phyloP scores from a whole-genome alignment of 2,329 filamentous ascomycete genomes.

The Fusarium pseudograminearum region DNA sequence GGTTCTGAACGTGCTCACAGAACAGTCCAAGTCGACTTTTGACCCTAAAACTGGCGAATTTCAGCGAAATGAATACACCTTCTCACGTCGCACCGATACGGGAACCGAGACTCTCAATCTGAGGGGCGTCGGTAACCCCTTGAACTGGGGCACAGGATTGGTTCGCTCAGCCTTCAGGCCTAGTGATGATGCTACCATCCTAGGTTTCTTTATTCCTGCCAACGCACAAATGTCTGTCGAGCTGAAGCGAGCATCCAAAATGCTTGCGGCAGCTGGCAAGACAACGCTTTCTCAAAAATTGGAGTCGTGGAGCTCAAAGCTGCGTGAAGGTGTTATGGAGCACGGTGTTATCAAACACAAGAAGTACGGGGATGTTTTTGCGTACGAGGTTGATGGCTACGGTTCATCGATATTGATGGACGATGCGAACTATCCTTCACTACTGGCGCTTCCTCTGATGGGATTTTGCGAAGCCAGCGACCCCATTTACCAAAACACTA shows the following conservation, averaged over 20 bases:
- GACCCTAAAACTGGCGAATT: constrained; percentile 73
- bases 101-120: constrained; percentile 93
- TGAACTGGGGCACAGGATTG: constrained; percentile 85
- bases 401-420: constrained; percentile 88
- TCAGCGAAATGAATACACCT: constrained; percentile 83
- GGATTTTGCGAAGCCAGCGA: constrained; percentile 77
- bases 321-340: constrained; percentile 83
- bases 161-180: constrained; percentile 93
- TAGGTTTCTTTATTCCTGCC: constrained; percentile 94
- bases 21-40: constrained; percentile 87
- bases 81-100: constrained; percentile 80
- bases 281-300: constrained; percentile 65
- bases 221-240: constrained; percentile 98
- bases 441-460: constrained; percentile 81
- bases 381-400: constrained; percentile 89
- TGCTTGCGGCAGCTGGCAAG: constrained; percentile 74
- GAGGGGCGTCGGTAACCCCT: constrained; percentile 87
- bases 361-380: constrained; percentile 82
- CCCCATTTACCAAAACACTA: constrained; percentile 85
- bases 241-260: constrained; percentile 76
- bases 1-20: constrained; percentile 77
- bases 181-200: constrained; percentile 92
- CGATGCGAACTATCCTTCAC: constrained; percentile 86
- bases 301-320: constrained; percentile 69
- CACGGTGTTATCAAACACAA: constrained; percentile 84